Conservation (phyloP, 306 rosid genomes). For the Corylus avellana region DNA sequence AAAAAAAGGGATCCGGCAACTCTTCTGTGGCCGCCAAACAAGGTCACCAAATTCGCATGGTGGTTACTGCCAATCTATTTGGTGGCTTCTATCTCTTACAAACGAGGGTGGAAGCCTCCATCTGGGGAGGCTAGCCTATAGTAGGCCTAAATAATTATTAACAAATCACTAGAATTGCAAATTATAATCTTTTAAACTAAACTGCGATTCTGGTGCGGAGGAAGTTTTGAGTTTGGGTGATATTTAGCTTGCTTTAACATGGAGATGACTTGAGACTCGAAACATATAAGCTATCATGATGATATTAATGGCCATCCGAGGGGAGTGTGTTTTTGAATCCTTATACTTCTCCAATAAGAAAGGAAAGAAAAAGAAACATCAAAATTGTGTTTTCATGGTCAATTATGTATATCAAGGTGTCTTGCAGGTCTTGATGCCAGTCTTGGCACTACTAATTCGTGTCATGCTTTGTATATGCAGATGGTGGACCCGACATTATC, state of each 20-base stretch:
- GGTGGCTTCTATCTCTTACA: no score
- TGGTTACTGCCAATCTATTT: no score
- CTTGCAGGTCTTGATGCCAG: not conserved
- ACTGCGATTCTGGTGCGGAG: not conserved
- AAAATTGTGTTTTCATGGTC: not conserved
- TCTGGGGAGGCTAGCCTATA: no score
- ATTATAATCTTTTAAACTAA: not conserved
- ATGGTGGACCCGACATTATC: conserved; percentile 64
- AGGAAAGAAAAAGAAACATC: not conserved
- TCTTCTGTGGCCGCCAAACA: no score
- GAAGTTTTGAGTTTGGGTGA: not conserved
- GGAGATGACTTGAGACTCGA: not conserved
- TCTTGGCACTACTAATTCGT: conserved; percentile 7
- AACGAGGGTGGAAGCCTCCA: no score
- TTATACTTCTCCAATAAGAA: not conserved
- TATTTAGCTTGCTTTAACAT: not conserved
- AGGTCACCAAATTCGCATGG: no score
- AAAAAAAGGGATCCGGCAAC: no score
- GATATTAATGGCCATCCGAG: not conserved
- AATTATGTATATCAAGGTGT: not conserved
- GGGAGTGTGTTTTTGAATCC: not conserved
- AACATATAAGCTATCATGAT: not conserved
- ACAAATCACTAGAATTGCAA: not conserved
- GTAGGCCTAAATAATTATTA: no score
- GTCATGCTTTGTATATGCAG: conserved; percentile 44